These are phyloP conservation scores for Eucalyptus brandiana DNA, from an alignment of 345 rosid species.

Conservation along the genomic window DNA sequence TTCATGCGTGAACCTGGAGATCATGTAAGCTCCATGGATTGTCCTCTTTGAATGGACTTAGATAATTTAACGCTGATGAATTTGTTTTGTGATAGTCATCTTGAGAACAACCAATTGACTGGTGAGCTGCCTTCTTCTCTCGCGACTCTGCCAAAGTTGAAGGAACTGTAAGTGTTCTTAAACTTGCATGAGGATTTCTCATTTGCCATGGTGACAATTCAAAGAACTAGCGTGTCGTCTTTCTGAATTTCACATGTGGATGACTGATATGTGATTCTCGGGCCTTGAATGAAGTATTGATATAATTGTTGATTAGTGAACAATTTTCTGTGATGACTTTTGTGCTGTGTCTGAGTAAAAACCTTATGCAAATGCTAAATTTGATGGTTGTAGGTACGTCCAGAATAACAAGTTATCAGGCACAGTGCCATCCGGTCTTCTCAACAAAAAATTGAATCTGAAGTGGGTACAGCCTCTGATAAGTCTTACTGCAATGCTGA, in stretches of 20 bases:
- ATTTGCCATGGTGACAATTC: background rate
- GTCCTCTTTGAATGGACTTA: background rate
- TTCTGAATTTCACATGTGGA: background rate
- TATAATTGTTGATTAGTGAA: background rate
- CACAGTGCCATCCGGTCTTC: slow-evolving; percentile 53
- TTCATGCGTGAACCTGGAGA: slow-evolving; percentile 49
- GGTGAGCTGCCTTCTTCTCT: slow-evolving; percentile 77
- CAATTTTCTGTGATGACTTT: background rate
- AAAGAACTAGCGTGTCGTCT: background rate
- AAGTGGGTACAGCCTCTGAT: slow-evolving; percentile 41
- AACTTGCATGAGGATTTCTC: background rate
- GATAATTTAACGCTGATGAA: background rate
- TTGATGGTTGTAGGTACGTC: slow-evolving; percentile 47
- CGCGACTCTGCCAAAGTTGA: slow-evolving; percentile 57
- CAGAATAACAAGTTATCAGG: slow-evolving; percentile 84
- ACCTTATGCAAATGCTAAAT: background rate
- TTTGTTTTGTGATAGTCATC: slow-evolving; percentile 49
- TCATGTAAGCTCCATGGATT: slow-evolving; percentile 42
- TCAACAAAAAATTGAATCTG: slow-evolving; percentile 23
- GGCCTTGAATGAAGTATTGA: background rate
- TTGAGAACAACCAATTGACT: slow-evolving; percentile 78
- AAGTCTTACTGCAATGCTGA: background rate
- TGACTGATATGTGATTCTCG: background rate
- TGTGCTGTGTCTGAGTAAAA: background rate
- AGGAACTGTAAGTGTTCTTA: slow-evolving; percentile 75